Base-by-base conservation (phyloP, 75 land plant species). In the Gnetum montanum region DNA sequence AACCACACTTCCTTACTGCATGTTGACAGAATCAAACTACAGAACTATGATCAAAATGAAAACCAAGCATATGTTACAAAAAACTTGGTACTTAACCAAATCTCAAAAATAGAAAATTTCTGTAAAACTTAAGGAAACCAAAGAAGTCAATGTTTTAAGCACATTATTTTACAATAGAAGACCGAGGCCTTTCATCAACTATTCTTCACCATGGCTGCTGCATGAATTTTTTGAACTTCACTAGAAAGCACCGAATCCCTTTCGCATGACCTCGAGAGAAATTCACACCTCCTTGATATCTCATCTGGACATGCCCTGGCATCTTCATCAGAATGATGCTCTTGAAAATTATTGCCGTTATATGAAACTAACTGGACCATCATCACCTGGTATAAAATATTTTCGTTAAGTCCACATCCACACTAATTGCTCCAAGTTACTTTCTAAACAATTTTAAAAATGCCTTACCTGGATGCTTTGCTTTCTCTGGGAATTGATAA, bases 221-320 rank as follows among this genome's bases (percentile, higher is more conserved):
- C 49, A 24, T 69, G 71, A 8, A 83, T 60, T 13, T 66, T 72
- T 19, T 66, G 68, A 3, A 83, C 73, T 56, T 33, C 62, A 23
- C 19, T 23, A 34, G 75, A 38, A 28, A 79, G 69, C 57, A 72
- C 59, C 20, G 83, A 63, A 60, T 75, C 72, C 35, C 77, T 69
- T 69, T 83, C 77, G 64, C 83, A 83, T 53, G 70, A 68, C 46
- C 76, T 77, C 26, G 24, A 44, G 20, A 83, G 47, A 3, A 83
- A 4, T 34, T 67, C 36, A 28, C 70, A 53, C 60, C 83, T 72
- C 26, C 38, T 57, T 15, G 46, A 44, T 18, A 70, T 34, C 54
- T 54, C 60, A 27, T 11, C 31, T 25, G 8, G 6, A 7, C 15
- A 25, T 36, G 54, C 11, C n/a, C 56, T 30, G 19, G 5, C 46